Evolutionary conservation across 441 rosid genomes (phyloP), one percentile per base, ranked within the genome.

Genomic region (Mallotus japonicus): DNA sequence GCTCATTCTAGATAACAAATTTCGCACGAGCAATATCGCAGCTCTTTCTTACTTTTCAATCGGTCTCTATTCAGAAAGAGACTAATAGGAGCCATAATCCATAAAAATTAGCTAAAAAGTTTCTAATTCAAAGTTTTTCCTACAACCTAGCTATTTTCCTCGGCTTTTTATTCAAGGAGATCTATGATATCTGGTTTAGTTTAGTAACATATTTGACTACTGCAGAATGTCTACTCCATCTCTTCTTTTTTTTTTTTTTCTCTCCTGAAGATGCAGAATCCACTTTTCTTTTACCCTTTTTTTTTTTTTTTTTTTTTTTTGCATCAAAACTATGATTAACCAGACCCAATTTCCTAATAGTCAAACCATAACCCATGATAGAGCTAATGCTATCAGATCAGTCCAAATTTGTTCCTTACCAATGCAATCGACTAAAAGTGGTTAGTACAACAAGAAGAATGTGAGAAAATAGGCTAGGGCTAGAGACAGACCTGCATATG

Each of bases 401-500:
- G 37, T 22, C 73, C 22, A 58, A 44, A 22, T 44, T 44, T 13
- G 3, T 57, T 69, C 2, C 54, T 20, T 15, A 57, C 11, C 20
- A 17, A 34, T 20, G 65, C 9, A 28, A 3, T 28, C 3, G 28
- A 58, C 17, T 58, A 32, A 10, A 46, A 65, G 20, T 10, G 24
- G 34, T 15, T 49, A 13, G 13, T n/a, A 17, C 5, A 50, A 50
- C 4, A 19, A 12, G 46, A 37, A 7, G 51, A 74, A 42, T 14
- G 17, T 22, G 54, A 58, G 59, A 5, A 42, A 37, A 69, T 47
- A 69, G 15, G 74, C 44, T 65, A 62, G 75, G 77, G 72, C 67
- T 81, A 67, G 75, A 71, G 66, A 75, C 82, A 80, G 70, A 93
- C 99, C 97, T 81, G 92, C 90, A 83, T 95, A 93, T 55, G 99